Evolutionary conservation across 805 yeast genomes (phyloP), one percentile per base, ranked within the genome.

Genomic region (Groenewaldozyma salmanticensis): DNA sequence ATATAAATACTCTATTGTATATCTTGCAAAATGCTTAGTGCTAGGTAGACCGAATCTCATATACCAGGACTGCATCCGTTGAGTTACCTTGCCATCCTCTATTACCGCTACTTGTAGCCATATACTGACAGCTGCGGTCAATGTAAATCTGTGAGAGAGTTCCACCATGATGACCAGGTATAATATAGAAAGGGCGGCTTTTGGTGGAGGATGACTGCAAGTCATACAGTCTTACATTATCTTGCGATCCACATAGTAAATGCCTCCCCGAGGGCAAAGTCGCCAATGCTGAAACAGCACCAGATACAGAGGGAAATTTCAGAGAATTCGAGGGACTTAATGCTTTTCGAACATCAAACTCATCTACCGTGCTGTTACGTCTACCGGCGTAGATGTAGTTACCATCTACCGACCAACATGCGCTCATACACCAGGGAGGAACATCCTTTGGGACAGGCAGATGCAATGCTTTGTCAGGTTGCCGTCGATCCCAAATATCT

Each of bases 161-260:
- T 21, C 96, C 95, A 37, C 98, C 97, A 55, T 85, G 95, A 59
- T 92, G 97, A 1, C 98, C 97, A 0, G 98, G 96, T 7, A 92
- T 72, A 51, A 94, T 88, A 58, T 80, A 70, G 56, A 90, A 92
- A 15, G 96, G 96, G 29, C 7, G 29, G 5, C 81, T 54, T 53
- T 48, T 44, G 16, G 44, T 35, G 31, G 48, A 32, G n/a, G 40
- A 70, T 60, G 39, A 72, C 61, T 56, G 46, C 44, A 87, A 67
- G 54, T 92, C 94, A 62, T 86, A 92, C 21, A 92, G 64, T 52
- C 98, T 70, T 29, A 92, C 78, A 54, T 92, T 92, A 57, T 92
- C 98, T 49, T 72, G 74, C 1, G 95, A 88, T 0, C 94, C 97
- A 59, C 95, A 86, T 13, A 92, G 64, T 6, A 92, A 51, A 55